A percentile compares a stretch with the other conserved stretches of the same genome.
These are phyloP conservation scores for Phaffomyces thermotolerans DNA, from an alignment of 805 yeast genomes.

Conservation along the genomic window DNA sequence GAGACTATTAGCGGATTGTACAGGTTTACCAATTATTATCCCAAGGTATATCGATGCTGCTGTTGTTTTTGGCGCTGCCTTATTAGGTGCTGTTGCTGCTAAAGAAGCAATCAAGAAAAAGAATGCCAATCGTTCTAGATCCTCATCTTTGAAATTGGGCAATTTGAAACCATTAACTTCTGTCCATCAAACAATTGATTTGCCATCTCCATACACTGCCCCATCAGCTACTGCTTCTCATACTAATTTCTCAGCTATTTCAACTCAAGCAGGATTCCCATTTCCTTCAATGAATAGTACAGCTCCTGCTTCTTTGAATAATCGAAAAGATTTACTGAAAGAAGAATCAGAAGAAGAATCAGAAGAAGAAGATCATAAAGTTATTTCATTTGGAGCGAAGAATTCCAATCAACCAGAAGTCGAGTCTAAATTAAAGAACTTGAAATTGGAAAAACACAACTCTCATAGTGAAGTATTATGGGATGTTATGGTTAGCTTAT, in stretches of 20 bases:
- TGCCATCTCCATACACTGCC: conserved; percentile 69
- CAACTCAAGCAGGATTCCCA: conserved; percentile 32
- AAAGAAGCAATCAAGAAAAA: conserved; percentile 40
- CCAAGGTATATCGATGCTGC: conserved; percentile 96
- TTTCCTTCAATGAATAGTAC: conserved; percentile 36
- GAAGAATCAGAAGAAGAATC: conserved; percentile 41
- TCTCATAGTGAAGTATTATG: conserved; percentile 57
- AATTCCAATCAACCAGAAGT: conserved; percentile 45
- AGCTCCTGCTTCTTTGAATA: not conserved
- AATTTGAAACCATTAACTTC: conserved; percentile 21
- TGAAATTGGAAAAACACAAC: conserved; percentile 17
- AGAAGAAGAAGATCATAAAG: conserved; percentile 36
- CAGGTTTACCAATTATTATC: conserved; percentile 84
- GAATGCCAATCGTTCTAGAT: conserved; percentile 11
- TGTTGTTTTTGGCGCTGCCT: conserved; percentile 92
- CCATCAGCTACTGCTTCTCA: conserved; percentile 72
- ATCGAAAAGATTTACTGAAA: conserved; percentile 16
- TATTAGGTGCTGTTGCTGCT: conserved; percentile 92
- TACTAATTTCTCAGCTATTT: conserved; percentile 37
- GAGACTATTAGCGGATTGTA: conserved; percentile 86
- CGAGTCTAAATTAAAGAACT: conserved; percentile 34
- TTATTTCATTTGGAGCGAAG: conserved; percentile 53
- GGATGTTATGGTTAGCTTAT: conserved; percentile 78
- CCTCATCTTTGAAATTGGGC: conserved; percentile 21
- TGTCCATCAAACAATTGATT: conserved; percentile 10